These are phyloP conservation scores for Coffea canephora DNA, from an alignment of 257 asterid genomes.

Conservation along the genomic window DNA sequence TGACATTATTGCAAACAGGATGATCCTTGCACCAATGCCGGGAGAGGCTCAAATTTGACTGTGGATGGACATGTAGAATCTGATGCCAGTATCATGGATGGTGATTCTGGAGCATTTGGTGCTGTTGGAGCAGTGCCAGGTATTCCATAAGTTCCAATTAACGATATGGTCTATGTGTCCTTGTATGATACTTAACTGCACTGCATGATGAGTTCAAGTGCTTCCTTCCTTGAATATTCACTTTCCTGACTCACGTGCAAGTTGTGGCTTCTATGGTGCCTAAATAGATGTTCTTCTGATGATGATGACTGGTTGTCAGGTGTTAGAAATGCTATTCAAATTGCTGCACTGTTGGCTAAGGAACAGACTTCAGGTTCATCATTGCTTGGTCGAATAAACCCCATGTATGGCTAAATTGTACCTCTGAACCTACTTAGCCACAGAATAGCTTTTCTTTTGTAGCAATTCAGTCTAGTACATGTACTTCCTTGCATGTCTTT, in stretches of 20 bases:
- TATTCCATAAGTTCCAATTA: slow-evolving; percentile 19
- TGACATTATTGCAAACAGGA: slow-evolving; percentile 42
- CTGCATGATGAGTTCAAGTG: neutral
- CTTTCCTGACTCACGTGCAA: neutral
- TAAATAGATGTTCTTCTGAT: neutral
- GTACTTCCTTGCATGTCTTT: too few species aligned
- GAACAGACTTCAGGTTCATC: slow-evolving; percentile 76
- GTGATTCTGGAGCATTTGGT: slow-evolving; percentile 81
- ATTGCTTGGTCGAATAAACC: slow-evolving; percentile 87
- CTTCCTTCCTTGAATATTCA: neutral
- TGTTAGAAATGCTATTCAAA: slow-evolving; percentile 83
- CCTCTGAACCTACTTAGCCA: neutral
- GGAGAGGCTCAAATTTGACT: slow-evolving; percentile 89
- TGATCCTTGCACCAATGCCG: slow-evolving; percentile 94
- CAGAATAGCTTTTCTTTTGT: neutral
- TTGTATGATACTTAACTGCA: too few species aligned
- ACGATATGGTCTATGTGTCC: neutral
- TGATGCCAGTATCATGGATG: slow-evolving; percentile 97
- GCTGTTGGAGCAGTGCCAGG: slow-evolving; percentile 99
- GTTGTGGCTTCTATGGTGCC: slow-evolving; percentile 22
- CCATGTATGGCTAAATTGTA: slow-evolving; percentile 61
- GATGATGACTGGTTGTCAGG: slow-evolving; percentile 73
- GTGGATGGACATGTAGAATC: slow-evolving; percentile 93
- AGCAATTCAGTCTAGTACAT: too few species aligned
- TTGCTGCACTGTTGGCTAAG: slow-evolving; percentile 81